phyloP scores from a whole-genome alignment of 148 eudicot genomes.

The Polygonum maritimum region DNA sequence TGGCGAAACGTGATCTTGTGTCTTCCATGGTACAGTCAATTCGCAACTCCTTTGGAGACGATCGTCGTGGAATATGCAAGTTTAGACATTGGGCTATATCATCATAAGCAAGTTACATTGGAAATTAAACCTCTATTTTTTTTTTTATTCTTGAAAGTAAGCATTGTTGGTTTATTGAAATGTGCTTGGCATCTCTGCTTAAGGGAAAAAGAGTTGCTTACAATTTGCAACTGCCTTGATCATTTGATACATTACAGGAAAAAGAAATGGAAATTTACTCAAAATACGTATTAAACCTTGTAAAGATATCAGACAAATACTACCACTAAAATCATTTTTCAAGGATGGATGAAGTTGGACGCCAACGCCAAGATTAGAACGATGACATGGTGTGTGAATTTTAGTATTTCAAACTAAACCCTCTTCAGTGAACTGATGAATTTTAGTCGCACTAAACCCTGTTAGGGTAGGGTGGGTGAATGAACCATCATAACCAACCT shows the following conservation, averaged over 20 bases:
- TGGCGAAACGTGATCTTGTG: slow-evolving; percentile 51
- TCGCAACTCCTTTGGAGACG: slow-evolving; percentile 62
- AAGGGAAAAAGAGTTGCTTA: not conserved
- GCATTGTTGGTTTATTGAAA: not conserved
- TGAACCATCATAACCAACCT: no score
- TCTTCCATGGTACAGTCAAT: slow-evolving; percentile 60
- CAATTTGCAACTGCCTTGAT: not conserved
- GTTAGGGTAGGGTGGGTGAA: no score
- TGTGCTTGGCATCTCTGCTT: not conserved
- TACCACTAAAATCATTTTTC: no score
- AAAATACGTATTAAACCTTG: not conserved
- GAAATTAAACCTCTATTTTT: not conserved
- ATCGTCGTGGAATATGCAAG: slow-evolving; percentile 95
- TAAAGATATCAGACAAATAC: no score
- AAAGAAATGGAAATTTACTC: not conserved
- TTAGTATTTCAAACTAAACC: no score
- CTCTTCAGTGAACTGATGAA: no score
- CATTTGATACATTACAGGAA: not conserved
- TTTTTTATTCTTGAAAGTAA: not conserved
- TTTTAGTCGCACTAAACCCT: no score
- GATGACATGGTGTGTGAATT: no score
- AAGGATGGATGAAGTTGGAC: no score
- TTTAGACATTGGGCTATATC: slow-evolving; percentile 45
- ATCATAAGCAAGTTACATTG: slow-evolving; percentile 13
- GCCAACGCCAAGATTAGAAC: no score